Base-by-base conservation (phyloP, 345 rosid genomes). In the Streptanthus diversifolius region DNA sequence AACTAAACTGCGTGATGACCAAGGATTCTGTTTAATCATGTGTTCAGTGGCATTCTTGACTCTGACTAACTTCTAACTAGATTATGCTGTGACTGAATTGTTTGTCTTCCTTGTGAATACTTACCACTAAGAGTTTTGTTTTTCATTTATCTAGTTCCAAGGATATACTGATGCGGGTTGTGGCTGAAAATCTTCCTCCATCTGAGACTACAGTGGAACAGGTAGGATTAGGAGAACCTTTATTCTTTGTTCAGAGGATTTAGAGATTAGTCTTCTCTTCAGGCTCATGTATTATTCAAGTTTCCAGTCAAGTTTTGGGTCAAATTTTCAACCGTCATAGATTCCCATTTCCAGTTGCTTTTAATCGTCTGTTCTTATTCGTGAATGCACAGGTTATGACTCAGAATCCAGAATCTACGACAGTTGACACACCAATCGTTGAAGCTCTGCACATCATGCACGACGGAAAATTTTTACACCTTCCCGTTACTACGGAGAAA, bases 361-460 rank as follows among this genome's bases (percentile, higher is more conserved):
- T 57, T 57, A 48, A 48, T 30, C 8, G 21, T 64, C 48, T 72
- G 22, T 32, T 47, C 35, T 54, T 35, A 47, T 52, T 58, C 33
- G 64, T 63, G 67, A 63, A 24, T 85, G 43, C 62, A 47, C 68
- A 95, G 99, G 88, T 92, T 73, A 95, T 95, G 99, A 95, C 98
- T 73, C 91, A 87, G 35, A 89, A 95, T 82, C 98, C 99, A 70
- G 97, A 87, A 82, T 95, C 92, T 72, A 95, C 93, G 21, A 82
- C 89, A 8, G 78, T 86, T 57, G 98, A 92, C 60, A 92, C 92
- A 11, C 92, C 99, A 53, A 86, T 95, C 41, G 99, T 95, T 72
- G 96, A 90, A 85, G 98, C 99, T 52, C 78, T 95, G 68, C 99
- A 92, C 79, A 74, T 81, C 52, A 95, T 95, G 99, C 98, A 95